Percentiles rank a stretch among this genome's conserved stretches.
These are phyloP conservation scores for Chaetomiaceae sp. DNA, from an alignment of 2,329 filamentous ascomycete species.

Conservation along the genomic window DNA sequence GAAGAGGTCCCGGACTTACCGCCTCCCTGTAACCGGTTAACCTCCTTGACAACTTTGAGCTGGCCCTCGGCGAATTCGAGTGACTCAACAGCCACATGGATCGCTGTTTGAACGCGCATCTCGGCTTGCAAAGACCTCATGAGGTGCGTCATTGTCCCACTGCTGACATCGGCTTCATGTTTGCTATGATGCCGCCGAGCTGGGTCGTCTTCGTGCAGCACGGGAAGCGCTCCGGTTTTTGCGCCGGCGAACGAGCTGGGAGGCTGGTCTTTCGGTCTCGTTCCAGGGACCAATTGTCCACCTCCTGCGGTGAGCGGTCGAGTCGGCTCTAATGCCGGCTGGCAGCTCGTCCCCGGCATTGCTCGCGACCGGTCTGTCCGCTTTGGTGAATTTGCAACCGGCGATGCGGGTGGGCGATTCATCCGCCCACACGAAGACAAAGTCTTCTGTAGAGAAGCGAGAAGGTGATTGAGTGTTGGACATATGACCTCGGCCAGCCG, in stretches of 20 bases:
- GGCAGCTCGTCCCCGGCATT: not conserved
- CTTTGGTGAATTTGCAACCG: not conserved
- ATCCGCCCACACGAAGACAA: constrained; percentile 13
- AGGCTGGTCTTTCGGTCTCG: not conserved
- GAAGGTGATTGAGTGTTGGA: constrained; percentile 21
- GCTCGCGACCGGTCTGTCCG: not conserved
- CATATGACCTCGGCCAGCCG: constrained; percentile 23
- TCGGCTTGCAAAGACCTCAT: constrained; percentile 20
- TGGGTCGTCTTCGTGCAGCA: not conserved
- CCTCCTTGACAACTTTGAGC: constrained; percentile 21
- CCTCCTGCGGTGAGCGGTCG: not conserved
- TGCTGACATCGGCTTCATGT: not conserved
- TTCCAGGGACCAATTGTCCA: not conserved
- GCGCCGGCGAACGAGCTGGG: not conserved
- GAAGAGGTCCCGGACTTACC: constrained; percentile 14
- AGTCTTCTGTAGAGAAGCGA: constrained; percentile 14
- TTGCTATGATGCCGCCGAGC: not conserved
- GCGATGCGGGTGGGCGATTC: not conserved
- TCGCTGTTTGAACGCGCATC: constrained; percentile 24
- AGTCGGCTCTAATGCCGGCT: not conserved
- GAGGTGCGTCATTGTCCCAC: constrained; percentile 7
- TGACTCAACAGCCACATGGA: constrained; percentile 23
- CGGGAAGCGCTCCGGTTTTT: not conserved
- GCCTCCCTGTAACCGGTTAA: constrained; percentile 19
- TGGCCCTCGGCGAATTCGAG: constrained; percentile 24